Conservation (phyloP, 352 stramenopile species). For the Hyaloperonospora brassicae region DNA sequence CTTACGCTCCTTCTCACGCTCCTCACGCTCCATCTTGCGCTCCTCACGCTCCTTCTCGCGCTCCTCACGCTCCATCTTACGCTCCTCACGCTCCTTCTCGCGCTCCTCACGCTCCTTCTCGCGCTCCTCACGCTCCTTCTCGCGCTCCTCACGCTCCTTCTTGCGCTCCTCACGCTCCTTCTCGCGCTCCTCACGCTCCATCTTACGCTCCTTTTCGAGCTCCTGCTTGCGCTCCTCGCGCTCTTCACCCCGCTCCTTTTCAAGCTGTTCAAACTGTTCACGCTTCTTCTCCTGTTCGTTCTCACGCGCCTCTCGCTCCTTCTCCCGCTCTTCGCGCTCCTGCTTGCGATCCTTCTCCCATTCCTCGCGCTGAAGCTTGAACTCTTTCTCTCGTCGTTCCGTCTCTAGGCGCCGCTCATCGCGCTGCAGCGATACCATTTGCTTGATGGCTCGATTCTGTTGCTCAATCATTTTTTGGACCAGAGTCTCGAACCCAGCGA, state of each 20-base stretch:
- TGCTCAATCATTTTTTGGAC: slow-evolving; percentile 28
- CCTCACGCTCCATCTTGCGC: not conserved
- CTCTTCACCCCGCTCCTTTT: too few relatives aligned
- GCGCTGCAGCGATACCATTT: slow-evolving; percentile 25
- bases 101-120: slow-evolving; percentile 11
- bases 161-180: too few relatives aligned
- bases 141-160: not conserved
- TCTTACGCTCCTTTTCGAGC: too few relatives aligned
- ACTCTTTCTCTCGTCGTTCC: slow-evolving; percentile 23
- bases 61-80: slow-evolving; percentile 13
- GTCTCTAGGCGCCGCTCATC: slow-evolving; percentile 24
- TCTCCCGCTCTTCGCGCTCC: too few relatives aligned
- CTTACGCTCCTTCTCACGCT: too few relatives aligned
- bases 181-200: too few relatives aligned
- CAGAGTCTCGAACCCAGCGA: slow-evolving; percentile 21
- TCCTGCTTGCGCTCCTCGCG: too few relatives aligned
- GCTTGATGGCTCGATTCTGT: slow-evolving; percentile 17
- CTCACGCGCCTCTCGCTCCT: too few relatives aligned
- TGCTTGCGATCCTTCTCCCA: too few relatives aligned
- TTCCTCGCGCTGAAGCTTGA: slow-evolving; percentile 8
- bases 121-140: slow-evolving; percentile 20
- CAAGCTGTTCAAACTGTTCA: too few relatives aligned
- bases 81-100: too few relatives aligned
- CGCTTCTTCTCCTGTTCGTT: too few relatives aligned
- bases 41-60: slow-evolving; percentile 18